Evolutionary conservation across 352 stramenopile species (phyloP).

Genomic region (Nothophytophthora sp.): DNA sequence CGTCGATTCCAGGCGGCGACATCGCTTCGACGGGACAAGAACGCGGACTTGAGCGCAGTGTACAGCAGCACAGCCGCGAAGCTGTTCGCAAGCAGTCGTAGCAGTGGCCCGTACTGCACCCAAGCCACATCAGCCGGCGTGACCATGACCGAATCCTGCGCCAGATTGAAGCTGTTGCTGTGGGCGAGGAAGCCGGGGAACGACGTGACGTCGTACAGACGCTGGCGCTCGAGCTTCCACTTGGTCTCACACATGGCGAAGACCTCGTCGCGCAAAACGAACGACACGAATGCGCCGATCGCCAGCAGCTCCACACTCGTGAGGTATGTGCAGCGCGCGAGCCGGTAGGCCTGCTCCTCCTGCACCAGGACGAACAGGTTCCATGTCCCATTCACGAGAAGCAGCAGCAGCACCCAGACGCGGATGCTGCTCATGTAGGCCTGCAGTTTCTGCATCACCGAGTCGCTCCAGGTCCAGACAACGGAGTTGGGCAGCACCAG

Average conservation of each 20-base stretch:
- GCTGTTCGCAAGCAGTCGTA: constrained; percentile 3
- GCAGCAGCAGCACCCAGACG: constrained; percentile 25
- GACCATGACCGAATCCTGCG: background rate
- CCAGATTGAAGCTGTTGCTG: constrained; percentile 24
- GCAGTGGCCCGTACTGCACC: constrained; percentile 24
- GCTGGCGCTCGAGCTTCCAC: constrained; percentile 18
- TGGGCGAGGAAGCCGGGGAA: constrained; percentile 15
- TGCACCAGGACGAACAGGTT: constrained; percentile 11
- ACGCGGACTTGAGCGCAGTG: background rate
- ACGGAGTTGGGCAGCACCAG: constrained; percentile 45
- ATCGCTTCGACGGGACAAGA: background rate
- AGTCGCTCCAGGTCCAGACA: constrained; percentile 15
- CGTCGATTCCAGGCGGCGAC: background rate
- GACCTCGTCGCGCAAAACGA: constrained; percentile 3
- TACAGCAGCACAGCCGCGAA: constrained; percentile 3
- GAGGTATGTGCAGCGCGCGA: constrained; percentile 16
- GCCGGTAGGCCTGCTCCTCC: constrained; percentile 18
- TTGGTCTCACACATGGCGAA: constrained; percentile 14
- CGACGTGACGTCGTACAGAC: constrained; percentile 7
- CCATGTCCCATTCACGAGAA: constrained; percentile 14
- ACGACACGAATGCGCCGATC: constrained; percentile 1
- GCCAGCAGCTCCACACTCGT: constrained; percentile 19
- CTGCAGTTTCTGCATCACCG: constrained; percentile 23
- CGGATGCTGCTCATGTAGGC: constrained; percentile 26
- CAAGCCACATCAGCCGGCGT: constrained; percentile 1